Evolutionary conservation across 352 stramenopile species (phyloP).

Genomic region (Globisporangium solare): DNA sequence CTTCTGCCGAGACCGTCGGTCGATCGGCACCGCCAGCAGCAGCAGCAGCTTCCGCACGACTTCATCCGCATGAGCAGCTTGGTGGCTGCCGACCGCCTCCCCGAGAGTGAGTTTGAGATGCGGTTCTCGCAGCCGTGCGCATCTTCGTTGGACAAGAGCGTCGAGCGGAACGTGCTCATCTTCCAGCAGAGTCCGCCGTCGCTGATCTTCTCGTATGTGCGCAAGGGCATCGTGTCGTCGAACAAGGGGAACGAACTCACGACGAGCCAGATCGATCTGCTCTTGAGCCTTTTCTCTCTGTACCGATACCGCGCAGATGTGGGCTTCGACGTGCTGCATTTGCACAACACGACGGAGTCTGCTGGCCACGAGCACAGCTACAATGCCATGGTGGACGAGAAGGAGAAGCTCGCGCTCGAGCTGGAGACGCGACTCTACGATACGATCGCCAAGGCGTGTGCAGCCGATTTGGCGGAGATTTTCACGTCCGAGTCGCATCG

Average conservation of each 20-base stretch:
- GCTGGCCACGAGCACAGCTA: neutral
- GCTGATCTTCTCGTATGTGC: slow-evolving; percentile 57
- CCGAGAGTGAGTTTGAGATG: slow-evolving; percentile 53
- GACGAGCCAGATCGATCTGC: slow-evolving; percentile 62
- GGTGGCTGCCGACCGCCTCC: slow-evolving; percentile 40
- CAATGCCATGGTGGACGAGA: slow-evolving; percentile 23
- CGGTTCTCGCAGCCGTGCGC: slow-evolving; percentile 13
- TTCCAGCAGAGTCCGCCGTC: slow-evolving; percentile 78
- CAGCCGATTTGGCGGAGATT: slow-evolving; percentile 47
- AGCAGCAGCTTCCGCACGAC: slow-evolving; percentile 13
- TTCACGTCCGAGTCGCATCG: slow-evolving; percentile 52
- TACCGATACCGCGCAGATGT: slow-evolving; percentile 86
- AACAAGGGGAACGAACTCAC: slow-evolving; percentile 17
- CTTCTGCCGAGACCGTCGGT: slow-evolving; percentile 38
- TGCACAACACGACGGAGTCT: neutral
- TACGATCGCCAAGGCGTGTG: slow-evolving; percentile 60
- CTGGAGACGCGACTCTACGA: slow-evolving; percentile 79
- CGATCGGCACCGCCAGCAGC: neutral
- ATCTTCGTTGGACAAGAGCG: slow-evolving; percentile 1
- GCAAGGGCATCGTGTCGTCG: slow-evolving; percentile 31
- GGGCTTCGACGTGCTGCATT: slow-evolving; percentile 40
- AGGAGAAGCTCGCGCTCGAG: slow-evolving; percentile 50
- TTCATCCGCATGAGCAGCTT: slow-evolving; percentile 42
- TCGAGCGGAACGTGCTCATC: slow-evolving; percentile 40
- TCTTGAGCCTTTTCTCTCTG: slow-evolving; percentile 78